Conservation (phyloP, 2,329 filamentous ascomycete species). For the Pleoardoris graminearum region DNA sequence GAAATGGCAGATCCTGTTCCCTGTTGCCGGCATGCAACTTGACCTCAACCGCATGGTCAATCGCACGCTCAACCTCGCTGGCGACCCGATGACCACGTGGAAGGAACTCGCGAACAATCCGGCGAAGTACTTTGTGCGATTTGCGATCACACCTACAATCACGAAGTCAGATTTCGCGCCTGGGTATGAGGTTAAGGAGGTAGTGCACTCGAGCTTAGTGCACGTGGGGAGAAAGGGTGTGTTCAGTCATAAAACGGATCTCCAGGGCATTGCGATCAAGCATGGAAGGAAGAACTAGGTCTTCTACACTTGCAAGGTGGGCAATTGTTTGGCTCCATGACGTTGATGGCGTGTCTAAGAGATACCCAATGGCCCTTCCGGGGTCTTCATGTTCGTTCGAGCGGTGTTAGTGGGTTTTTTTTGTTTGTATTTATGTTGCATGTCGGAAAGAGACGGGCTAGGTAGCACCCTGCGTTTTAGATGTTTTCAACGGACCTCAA, state of each 20-base stretch:
- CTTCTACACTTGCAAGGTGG: not conserved
- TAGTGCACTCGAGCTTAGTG: slow-evolving; percentile 20
- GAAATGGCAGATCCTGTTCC: slow-evolving; percentile 24
- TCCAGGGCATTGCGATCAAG: not conserved
- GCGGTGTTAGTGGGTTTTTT: no score
- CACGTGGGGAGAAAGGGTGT: slow-evolving; percentile 9
- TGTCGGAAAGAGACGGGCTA: no score
- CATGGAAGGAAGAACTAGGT: not conserved
- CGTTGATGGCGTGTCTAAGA: no score
- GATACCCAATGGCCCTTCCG: no score
- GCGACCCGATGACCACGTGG: slow-evolving; percentile 17
- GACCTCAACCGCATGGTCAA: slow-evolving; percentile 21
- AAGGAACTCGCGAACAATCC: slow-evolving; percentile 12
- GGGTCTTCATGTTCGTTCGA: no score
- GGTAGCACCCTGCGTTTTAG: no score
- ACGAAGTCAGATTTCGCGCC: slow-evolving; percentile 13
- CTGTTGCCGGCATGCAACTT: slow-evolving; percentile 13
- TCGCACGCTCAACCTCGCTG: slow-evolving; percentile 20
- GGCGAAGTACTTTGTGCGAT: slow-evolving; percentile 16
- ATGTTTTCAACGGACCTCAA: no score
- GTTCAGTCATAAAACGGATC: slow-evolving; percentile 3
- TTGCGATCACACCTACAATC: slow-evolving; percentile 22
- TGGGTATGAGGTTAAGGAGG: slow-evolving; percentile 16
- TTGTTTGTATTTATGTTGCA: no score
- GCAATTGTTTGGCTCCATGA: no score